phyloP scores from a whole-genome alignment of 805 yeast species.

The Pichia insulana region DNA sequence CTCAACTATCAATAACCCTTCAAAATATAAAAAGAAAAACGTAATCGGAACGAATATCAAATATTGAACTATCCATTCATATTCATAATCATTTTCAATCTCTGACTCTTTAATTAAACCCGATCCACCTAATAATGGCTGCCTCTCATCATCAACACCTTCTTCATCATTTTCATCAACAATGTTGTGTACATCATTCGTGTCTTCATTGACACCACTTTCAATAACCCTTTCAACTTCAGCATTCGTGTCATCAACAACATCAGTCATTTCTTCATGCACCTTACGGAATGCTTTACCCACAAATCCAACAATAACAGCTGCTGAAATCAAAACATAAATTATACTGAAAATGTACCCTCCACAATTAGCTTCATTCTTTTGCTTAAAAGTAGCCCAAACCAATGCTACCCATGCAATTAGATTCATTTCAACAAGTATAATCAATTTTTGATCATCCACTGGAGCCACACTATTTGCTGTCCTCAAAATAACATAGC shows the following conservation, averaged over 20 bases:
- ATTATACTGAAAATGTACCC: slow-evolving; percentile 40
- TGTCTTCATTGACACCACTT: too few relatives aligned
- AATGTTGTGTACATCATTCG: slow-evolving; percentile 2
- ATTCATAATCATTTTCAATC: slow-evolving; percentile 41
- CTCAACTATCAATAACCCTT: slow-evolving; percentile 48
- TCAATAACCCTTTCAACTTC: too few relatives aligned
- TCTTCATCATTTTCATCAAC: slow-evolving; percentile 5
- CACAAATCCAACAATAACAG: slow-evolving; percentile 38
- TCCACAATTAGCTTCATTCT: slow-evolving; percentile 44
- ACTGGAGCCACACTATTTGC: slow-evolving; percentile 37
- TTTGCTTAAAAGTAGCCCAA: slow-evolving; percentile 40
- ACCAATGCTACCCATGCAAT: slow-evolving; percentile 50
- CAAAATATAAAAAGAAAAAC: slow-evolving; percentile 43
- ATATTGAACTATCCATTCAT: slow-evolving; percentile 79
- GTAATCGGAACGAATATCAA: slow-evolving; percentile 58
- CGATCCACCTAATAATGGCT: slow-evolving; percentile 11
- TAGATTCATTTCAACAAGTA: slow-evolving; percentile 45
- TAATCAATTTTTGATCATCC: slow-evolving; percentile 51
- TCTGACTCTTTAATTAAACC: slow-evolving; percentile 13
- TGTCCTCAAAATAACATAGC: slow-evolving; percentile 48
- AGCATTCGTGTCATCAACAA: neutral
- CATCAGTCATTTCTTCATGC: slow-evolving; percentile 4
- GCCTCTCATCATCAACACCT: neutral
- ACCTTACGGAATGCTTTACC: slow-evolving; percentile 3
- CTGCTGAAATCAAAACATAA: slow-evolving; percentile 38